A percentile compares a stretch with the other conserved stretches of the same genome.
Evolutionary conservation across 78 protist genomes (phyloP).

Genomic region (Dictyostelium citrinum): DNA sequence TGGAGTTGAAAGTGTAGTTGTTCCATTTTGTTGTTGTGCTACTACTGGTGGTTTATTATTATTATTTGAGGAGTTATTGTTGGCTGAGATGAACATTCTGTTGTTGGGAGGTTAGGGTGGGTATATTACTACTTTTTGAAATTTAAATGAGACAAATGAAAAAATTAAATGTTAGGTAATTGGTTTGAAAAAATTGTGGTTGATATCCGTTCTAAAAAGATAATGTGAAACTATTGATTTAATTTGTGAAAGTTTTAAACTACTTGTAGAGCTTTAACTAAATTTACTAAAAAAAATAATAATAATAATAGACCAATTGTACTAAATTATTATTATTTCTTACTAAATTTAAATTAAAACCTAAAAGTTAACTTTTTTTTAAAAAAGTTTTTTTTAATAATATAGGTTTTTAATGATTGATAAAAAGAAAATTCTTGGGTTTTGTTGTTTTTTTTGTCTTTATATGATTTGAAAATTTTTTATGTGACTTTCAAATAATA

Average conservation of each 20-base stretch:
- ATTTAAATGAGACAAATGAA: background rate
- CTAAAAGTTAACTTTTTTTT: background rate
- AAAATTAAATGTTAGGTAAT: background rate
- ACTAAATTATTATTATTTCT: background rate
- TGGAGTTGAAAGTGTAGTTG: background rate
- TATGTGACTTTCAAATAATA: background rate
- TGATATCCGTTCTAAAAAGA: background rate
- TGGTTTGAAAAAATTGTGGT: conserved; percentile 3
- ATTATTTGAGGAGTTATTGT: background rate
- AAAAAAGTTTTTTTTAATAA: background rate
- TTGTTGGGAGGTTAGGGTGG: background rate
- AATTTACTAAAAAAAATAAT: conserved; percentile 5
- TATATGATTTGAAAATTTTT: background rate
- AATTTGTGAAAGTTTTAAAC: conserved; percentile 1
- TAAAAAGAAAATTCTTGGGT: background rate
- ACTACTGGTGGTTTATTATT: background rate
- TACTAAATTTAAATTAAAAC: conserved; percentile 11
- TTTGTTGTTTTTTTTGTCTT: background rate
- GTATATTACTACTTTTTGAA: background rate
- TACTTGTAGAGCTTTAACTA: background rate
- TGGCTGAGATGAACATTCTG: background rate
- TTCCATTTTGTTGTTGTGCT: background rate
- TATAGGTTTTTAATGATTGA: background rate
- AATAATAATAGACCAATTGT: background rate
- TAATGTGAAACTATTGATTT: background rate